These are phyloP conservation scores for Gamarada debralockiae DNA, from an alignment of 495 filamentous ascomycete species.

Conservation along the genomic window DNA sequence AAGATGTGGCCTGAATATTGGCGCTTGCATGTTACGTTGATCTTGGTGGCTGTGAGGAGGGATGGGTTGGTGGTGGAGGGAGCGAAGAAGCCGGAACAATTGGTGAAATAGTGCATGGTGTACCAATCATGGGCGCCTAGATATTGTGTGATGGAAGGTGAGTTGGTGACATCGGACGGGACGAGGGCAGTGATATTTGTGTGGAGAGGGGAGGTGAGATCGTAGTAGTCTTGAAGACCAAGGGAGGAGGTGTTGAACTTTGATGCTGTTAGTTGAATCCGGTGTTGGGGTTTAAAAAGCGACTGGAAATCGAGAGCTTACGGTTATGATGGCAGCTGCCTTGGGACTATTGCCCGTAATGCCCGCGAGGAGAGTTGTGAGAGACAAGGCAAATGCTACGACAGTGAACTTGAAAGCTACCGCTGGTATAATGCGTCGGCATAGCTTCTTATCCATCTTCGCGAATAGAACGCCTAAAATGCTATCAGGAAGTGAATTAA, in stretches of 20 bases:
- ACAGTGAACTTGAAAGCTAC: background rate
- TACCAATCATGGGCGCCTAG: conserved; percentile 2
- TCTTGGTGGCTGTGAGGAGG: background rate
- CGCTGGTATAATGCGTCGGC: background rate
- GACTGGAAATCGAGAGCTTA: background rate
- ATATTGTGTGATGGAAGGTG: conserved; percentile 4
- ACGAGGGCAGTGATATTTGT: background rate
- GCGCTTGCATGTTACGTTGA: background rate
- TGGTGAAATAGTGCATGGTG: background rate
- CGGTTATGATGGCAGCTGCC: background rate
- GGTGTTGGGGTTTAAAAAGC: background rate
- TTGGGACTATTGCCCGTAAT: background rate
- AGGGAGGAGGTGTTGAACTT: conserved; percentile 10
- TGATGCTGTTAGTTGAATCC: background rate
- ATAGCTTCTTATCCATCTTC: too few relatives aligned
- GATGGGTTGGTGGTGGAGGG: background rate
- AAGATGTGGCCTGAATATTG: background rate
- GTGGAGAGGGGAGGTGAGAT: background rate
- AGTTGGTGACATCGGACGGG: background rate
- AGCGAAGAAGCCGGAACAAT: background rate
- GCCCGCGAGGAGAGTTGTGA: background rate
- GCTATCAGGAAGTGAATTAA: too few relatives aligned
- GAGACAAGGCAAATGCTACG: background rate
- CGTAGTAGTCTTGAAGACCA: background rate
- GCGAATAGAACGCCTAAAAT: too few relatives aligned